Conservation (phyloP, 129 eudicot genomes). For the Scalesia atractyloides region DNA sequence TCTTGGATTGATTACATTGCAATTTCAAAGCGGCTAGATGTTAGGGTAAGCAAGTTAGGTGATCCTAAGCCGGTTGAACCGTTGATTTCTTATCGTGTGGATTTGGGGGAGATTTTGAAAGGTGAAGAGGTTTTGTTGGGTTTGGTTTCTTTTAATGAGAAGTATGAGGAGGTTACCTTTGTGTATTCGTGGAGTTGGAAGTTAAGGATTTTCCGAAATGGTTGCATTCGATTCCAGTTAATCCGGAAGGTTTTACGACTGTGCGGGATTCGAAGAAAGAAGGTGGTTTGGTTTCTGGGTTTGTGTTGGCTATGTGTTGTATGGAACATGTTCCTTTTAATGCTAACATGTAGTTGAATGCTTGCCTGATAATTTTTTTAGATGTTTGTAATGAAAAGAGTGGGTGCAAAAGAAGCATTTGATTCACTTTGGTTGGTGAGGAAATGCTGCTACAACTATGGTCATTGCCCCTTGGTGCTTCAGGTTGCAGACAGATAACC, state of each 20-base stretch:
- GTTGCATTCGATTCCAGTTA: conserved; percentile 65
- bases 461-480: not conserved
- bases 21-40: conserved; percentile 58
- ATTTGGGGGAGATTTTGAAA: conserved; percentile 61
- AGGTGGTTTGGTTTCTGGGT: conserved; percentile 42
- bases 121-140: conserved; percentile 53
- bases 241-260: conserved; percentile 33
- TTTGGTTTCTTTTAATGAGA: conserved; percentile 45
- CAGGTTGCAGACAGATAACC: no score
- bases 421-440: not conserved
- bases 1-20: conserved; percentile 74
- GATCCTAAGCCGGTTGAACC: conserved; percentile 48
- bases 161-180: conserved; percentile 38
- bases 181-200: conserved; percentile 58
- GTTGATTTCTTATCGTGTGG: conserved; percentile 43
- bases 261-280: conserved; percentile 31
- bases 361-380: not conserved
- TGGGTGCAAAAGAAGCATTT: not conserved
- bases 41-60: conserved; percentile 57
- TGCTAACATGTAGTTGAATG: conserved; percentile 1
- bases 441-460: not conserved
- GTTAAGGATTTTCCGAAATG: conserved; percentile 49
- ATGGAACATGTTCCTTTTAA: not conserved
- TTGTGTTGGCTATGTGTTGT: conserved; percentile 33
- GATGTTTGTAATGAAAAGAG: not conserved